These are phyloP conservation scores for Punica granatum DNA, from an alignment of 345 rosid species.

Conservation along the genomic window DNA sequence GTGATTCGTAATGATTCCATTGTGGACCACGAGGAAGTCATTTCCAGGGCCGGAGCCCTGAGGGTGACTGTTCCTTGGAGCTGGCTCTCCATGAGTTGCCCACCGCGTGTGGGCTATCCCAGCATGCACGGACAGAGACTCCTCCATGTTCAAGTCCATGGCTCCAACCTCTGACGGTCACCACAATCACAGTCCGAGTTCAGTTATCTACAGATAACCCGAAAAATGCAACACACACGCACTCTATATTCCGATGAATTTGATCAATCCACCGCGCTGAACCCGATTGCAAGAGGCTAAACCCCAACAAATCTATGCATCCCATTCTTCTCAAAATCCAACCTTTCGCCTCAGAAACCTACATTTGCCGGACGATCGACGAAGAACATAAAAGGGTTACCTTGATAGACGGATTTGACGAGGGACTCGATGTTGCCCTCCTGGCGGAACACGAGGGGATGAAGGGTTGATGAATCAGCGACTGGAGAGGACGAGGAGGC, in stretches of 20 bases:
- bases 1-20: conserved; percentile 82
- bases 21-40: conserved; percentile 91
- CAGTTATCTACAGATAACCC: background rate
- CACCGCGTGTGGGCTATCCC: conserved; percentile 98
- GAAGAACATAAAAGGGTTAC: conserved; percentile 16
- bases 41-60: conserved; percentile 75
- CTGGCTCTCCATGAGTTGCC: conserved; percentile 98
- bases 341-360: background rate
- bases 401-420: conserved; percentile 82
- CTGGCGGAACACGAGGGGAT: conserved; percentile 75
- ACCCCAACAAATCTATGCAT: background rate
- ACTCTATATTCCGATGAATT: background rate
- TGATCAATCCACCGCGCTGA: background rate
- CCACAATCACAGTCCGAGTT: background rate
- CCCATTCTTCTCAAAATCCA: background rate
- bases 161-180: conserved; percentile 49
- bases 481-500: conserved; percentile 20
- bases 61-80: conserved; percentile 90
- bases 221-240: background rate
- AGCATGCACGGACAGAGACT: conserved; percentile 62
- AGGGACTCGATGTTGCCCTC: conserved; percentile 96
- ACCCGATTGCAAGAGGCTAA: background rate
- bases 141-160: conserved; percentile 59
- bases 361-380: background rate
- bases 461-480: background rate